phyloP scores from a whole-genome alignment of 345 rosid species.

The Carallia pectinifolia region DNA sequence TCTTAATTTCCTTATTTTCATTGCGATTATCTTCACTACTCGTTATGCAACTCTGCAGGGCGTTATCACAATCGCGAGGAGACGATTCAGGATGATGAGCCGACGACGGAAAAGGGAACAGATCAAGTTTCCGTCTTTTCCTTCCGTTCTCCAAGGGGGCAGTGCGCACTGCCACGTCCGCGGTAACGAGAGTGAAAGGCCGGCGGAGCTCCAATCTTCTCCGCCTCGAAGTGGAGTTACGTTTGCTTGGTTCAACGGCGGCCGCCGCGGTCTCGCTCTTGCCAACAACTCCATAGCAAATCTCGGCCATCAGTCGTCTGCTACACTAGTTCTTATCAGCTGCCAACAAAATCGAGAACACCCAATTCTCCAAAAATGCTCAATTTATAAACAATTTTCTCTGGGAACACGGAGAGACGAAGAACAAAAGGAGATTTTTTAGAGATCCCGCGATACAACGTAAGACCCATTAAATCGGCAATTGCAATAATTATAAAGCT shows the following conservation, averaged over 20 bases:
- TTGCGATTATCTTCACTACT: neutral
- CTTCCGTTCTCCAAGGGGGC: slow-evolving; percentile 38
- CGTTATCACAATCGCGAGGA: slow-evolving; percentile 21
- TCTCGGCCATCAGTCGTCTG: slow-evolving; percentile 54
- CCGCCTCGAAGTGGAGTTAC: slow-evolving; percentile 38
- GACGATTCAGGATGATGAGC: neutral
- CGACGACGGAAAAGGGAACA: neutral
- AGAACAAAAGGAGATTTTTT: neutral
- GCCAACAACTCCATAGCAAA: slow-evolving; percentile 71
- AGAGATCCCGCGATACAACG: slow-evolving; percentile 3
- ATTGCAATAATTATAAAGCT: neutral
- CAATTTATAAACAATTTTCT: neutral
- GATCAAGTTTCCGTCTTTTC: slow-evolving; percentile 50
- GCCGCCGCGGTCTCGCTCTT: slow-evolving; percentile 61
- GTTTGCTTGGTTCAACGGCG: slow-evolving; percentile 47
- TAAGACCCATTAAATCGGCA: slow-evolving; percentile 22
- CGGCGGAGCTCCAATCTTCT: slow-evolving; percentile 59
- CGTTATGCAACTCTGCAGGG: slow-evolving; percentile 8
- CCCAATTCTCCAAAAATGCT: neutral
- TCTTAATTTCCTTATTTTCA: neutral
- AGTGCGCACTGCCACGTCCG: slow-evolving; percentile 37
- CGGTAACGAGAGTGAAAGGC: slow-evolving; percentile 44
- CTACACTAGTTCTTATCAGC: no score
- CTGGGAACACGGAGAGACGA: no score
- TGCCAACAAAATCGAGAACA: no score